phyloP scores from a whole-genome alignment of 2,329 filamentous ascomycete genomes.

The Colletotrichum echinochloae region DNA sequence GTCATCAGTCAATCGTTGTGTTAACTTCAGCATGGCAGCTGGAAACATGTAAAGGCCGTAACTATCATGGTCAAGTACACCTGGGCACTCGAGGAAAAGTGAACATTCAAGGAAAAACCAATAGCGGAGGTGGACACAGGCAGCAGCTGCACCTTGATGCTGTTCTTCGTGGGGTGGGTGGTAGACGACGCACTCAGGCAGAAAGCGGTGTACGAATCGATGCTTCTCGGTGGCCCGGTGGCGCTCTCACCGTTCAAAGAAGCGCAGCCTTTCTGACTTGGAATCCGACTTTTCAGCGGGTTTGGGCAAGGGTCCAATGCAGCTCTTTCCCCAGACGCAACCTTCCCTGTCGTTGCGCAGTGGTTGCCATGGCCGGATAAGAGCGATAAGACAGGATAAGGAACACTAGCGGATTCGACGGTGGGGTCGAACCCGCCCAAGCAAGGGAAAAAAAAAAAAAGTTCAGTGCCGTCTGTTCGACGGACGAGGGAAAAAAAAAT shows the following conservation, averaged over 20 bases:
- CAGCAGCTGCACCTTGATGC: not conserved
- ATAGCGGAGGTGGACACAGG: not conserved
- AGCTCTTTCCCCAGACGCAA: constrained; percentile 38
- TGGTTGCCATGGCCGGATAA: constrained; percentile 40
- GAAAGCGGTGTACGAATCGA: constrained; percentile 35
- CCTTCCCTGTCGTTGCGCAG: constrained; percentile 39
- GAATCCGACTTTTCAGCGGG: constrained; percentile 11
- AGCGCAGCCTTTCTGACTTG: constrained; percentile 12
- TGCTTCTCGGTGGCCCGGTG: constrained; percentile 24
- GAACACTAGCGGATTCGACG: constrained; percentile 29
- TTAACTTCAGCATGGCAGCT: not conserved
- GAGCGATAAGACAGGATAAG: constrained; percentile 41
- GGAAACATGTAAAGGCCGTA: not conserved
- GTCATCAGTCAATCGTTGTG: not conserved
- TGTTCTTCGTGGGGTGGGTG: not conserved
- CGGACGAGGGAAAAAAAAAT: constrained; percentile 40
- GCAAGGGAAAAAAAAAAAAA: constrained; percentile 34
- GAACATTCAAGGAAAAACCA: not conserved
- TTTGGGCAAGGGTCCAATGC: constrained; percentile 32
- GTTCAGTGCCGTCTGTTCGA: constrained; percentile 30
- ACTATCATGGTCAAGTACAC: not conserved
- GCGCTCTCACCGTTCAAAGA: constrained; percentile 19
- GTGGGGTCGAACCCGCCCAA: constrained; percentile 34
- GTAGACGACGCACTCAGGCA: not conserved
- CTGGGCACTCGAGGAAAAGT: too few species aligned